Percentiles rank a stretch among this genome's conserved stretches.
Evolutionary conservation across 2,329 filamentous ascomycete genomes (phyloP).

Genomic region (Colletotrichum neosansevieriae): DNA sequence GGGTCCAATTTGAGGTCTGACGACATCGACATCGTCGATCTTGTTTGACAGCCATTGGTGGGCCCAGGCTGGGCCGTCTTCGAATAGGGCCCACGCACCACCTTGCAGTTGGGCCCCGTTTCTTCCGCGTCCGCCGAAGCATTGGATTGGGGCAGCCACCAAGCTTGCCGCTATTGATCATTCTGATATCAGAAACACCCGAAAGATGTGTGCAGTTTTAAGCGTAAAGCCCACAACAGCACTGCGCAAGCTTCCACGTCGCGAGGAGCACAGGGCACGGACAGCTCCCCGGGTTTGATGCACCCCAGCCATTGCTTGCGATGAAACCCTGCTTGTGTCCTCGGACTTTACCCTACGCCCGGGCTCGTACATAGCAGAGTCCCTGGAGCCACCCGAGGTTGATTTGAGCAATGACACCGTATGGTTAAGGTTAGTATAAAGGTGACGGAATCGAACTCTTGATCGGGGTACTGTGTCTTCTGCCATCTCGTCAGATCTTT

Average conservation of each 20-base stretch:
- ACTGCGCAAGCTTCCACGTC: background rate
- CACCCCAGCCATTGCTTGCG: background rate
- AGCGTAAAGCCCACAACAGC: background rate
- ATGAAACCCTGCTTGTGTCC: constrained; percentile 12
- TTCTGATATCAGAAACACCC: background rate
- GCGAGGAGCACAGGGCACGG: background rate
- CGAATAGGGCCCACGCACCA: background rate
- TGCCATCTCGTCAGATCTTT: constrained; percentile 1
- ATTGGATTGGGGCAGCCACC: too few relatives aligned
- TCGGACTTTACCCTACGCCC: constrained; percentile 17
- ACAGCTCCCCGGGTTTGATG: background rate
- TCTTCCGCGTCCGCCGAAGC: background rate
- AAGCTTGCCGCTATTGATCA: background rate
- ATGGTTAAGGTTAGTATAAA: constrained; percentile 24
- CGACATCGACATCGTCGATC: background rate
- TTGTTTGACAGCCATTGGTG: background rate
- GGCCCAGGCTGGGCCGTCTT: background rate
- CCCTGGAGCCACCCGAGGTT: background rate
- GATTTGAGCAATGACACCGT: background rate
- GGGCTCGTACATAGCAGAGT: background rate
- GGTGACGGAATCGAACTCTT: background rate
- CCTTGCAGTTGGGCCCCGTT: background rate
- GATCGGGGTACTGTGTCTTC: background rate
- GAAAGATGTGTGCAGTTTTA: background rate
- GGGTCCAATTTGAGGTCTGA: background rate